Evolutionary conservation across 768 basidiomycete genomes (phyloP).

Genomic region (Trametes villosa): DNA sequence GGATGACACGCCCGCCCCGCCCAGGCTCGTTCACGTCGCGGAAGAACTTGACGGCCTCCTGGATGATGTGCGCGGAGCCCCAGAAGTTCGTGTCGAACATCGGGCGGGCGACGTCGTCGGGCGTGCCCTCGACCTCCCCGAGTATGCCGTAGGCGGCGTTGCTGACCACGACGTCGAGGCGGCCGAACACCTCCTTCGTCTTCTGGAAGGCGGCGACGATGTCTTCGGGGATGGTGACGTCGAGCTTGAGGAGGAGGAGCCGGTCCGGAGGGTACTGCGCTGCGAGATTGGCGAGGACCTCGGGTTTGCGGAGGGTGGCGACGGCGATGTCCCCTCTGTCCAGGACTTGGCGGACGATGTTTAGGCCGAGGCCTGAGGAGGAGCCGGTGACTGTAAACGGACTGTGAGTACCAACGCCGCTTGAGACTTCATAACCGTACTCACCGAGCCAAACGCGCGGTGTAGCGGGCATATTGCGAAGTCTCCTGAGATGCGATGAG

Average conservation of each 20-base stretch:
- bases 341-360: conserved; percentile 41
- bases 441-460: too few species aligned
- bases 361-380: conserved; percentile 44
- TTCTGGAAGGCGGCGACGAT: conserved; percentile 41
- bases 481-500: too few species aligned
- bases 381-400: conserved; percentile 47
- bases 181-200: conserved; percentile 42
- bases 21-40: conserved; percentile 31
- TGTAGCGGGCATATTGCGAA: too few species aligned
- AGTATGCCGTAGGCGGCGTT: conserved; percentile 43
- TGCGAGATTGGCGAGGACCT: conserved; percentile 36
- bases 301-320: conserved; percentile 47
- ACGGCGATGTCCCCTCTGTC: conserved; percentile 44
- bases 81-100: conserved; percentile 43
- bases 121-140: conserved; percentile 45
- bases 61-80: conserved; percentile 23
- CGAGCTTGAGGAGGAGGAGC: conserved; percentile 44
- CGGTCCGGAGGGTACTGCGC: conserved; percentile 33
- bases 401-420: too few species aligned
- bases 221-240: conserved; percentile 41
- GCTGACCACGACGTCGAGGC: conserved; percentile 50
- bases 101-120: conserved; percentile 34
- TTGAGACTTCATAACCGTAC: too few species aligned
- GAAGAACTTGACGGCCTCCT: conserved; percentile 35
- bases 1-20: conserved; percentile 41